A percentile compares a stretch with the other conserved stretches of the same genome.
phyloP scores from a whole-genome alignment of 441 rosid species.

The Gossypium gossypioides region DNA sequence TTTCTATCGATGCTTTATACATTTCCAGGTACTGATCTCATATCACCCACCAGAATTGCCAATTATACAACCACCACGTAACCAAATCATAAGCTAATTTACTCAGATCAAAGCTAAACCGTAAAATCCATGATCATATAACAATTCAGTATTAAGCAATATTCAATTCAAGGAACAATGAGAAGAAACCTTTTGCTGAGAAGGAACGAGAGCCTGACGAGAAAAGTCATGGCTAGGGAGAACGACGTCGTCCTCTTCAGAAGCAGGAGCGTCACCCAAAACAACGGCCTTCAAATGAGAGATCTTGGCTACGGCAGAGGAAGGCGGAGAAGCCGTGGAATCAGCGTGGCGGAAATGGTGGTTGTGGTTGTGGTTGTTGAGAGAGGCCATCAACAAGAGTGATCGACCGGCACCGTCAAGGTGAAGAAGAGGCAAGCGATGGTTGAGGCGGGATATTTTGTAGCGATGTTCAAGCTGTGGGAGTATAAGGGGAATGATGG shows the following conservation, averaged over 20 bases:
- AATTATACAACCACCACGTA: background rate
- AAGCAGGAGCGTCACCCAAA: constrained; percentile 73
- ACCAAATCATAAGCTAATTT: background rate
- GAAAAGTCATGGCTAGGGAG: constrained; percentile 61
- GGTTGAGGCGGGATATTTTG: background rate
- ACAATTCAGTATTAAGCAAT: too few species aligned
- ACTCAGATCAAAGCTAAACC: background rate
- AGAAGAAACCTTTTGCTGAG: constrained; percentile 51
- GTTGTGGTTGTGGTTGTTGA: constrained; percentile 16
- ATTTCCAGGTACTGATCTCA: constrained; percentile 63
- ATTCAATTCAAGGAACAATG: background rate
- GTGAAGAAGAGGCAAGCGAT: background rate
- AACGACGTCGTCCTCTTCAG: constrained; percentile 76
- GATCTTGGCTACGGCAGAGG: constrained; percentile 65
- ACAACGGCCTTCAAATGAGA: constrained; percentile 55
- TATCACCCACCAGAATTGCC: background rate
- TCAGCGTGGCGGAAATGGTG: constrained; percentile 50
- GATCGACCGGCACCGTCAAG: background rate
- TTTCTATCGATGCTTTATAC: constrained; percentile 64
- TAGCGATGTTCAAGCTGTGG: background rate
- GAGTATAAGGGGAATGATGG: background rate
- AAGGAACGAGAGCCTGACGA: constrained; percentile 57
- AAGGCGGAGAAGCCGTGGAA: constrained; percentile 44
- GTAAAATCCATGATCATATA: too few species aligned
- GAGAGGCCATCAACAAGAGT: constrained; percentile 10